phyloP scores from a whole-genome alignment of 345 rosid species.

The Lepidium aucheri region DNA sequence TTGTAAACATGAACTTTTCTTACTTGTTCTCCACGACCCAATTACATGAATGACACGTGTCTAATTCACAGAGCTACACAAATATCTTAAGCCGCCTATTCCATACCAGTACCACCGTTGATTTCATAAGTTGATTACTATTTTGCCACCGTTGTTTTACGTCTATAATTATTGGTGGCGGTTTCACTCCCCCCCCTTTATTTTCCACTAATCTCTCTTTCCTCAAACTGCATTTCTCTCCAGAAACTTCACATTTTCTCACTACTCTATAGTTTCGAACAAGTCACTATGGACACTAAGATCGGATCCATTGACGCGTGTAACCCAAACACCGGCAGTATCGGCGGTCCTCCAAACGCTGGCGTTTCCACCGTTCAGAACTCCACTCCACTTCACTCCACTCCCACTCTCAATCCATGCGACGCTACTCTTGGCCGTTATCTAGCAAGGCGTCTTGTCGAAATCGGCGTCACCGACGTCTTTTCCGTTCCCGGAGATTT shows the following conservation, averaged over 20 bases:
- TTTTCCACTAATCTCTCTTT: background rate
- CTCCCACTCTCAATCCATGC: conserved; percentile 3
- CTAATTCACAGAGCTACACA: background rate
- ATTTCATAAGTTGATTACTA: background rate
- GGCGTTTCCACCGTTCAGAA: conserved; percentile 19
- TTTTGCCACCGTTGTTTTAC: conserved; percentile 20
- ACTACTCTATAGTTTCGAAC: background rate
- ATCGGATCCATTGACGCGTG: conserved; percentile 28
- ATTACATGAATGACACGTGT: background rate
- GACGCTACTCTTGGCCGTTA: conserved; percentile 58
- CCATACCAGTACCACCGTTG: conserved; percentile 7
- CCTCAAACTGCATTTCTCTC: background rate
- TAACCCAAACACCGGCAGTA: conserved; percentile 10
- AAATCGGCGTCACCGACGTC: conserved; percentile 55
- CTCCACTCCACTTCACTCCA: conserved; percentile 6
- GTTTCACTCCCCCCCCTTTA: conserved; percentile 13
- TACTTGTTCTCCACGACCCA: conserved; percentile 3
- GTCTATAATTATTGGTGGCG: background rate
- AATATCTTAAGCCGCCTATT: background rate
- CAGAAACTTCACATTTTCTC: background rate
- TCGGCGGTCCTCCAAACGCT: conserved; percentile 27
- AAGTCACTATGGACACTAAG: conserved; percentile 15
- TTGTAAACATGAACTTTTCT: background rate
- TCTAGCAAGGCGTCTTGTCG: conserved; percentile 52
- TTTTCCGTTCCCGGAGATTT: conserved; percentile 70